These are phyloP conservation scores for Penicillium hordei DNA, from an alignment of 2,329 filamentous ascomycete genomes.

Conservation along the genomic window DNA sequence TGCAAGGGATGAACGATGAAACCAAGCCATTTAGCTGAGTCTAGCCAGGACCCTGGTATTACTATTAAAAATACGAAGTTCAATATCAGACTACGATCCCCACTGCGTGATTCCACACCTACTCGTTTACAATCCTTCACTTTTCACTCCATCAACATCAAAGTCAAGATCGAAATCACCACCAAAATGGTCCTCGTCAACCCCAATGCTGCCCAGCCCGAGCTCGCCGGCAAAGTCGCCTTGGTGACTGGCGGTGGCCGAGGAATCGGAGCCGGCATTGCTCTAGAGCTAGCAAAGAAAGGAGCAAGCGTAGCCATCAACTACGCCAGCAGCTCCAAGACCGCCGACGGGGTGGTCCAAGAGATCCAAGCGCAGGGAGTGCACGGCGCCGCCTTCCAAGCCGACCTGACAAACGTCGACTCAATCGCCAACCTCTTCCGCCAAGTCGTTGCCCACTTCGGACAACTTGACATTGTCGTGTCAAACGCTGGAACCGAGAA, in stretches of 20 bases:
- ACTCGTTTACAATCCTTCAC: neutral
- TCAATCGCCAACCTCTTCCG: slow-evolving; percentile 65
- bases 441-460: slow-evolving; percentile 60
- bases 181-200: slow-evolving; percentile 20
- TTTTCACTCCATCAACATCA: neutral
- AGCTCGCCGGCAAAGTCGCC: slow-evolving; percentile 40
- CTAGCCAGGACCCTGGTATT: neutral
- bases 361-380: slow-evolving; percentile 64
- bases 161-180: neutral
- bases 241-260: slow-evolving; percentile 40
- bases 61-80: neutral
- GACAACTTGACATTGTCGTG: slow-evolving; percentile 30
- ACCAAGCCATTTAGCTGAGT: slow-evolving; percentile 1
- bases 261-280: slow-evolving; percentile 45
- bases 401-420: slow-evolving; percentile 64
- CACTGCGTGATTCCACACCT: neutral
- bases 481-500: slow-evolving; percentile 57
- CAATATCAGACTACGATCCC: slow-evolving; percentile 4
- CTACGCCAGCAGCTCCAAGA: slow-evolving; percentile 59
- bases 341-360: slow-evolving; percentile 65
- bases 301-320: slow-evolving; percentile 44
- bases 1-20: neutral
- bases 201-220: slow-evolving; percentile 12
- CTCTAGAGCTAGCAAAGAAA: slow-evolving; percentile 41
- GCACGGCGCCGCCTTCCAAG: slow-evolving; percentile 64